Conservation (phyloP, 768 basidiomycete species). For the Termitomyces sp. region DNA sequence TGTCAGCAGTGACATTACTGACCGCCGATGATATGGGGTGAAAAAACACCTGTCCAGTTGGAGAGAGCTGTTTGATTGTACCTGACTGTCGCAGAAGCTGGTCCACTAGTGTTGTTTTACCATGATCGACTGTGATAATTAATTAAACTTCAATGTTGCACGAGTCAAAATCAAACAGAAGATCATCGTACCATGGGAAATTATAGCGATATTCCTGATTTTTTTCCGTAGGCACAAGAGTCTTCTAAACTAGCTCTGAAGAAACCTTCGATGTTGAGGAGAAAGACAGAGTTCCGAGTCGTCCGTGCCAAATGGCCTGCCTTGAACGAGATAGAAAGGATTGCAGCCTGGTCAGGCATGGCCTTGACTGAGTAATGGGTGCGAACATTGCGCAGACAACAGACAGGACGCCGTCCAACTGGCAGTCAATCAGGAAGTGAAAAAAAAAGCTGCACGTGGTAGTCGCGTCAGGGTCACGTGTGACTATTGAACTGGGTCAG, state of each 20-base stretch:
- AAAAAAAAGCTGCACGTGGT: background rate
- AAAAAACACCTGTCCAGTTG: constrained; percentile 28
- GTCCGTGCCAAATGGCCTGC: background rate
- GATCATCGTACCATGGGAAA: constrained; percentile 38
- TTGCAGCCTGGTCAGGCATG: background rate
- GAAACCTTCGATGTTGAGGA: constrained; percentile 11
- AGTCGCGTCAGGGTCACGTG: background rate
- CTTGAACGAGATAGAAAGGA: background rate
- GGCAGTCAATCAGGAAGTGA: no score
- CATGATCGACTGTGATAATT: constrained; percentile 44
- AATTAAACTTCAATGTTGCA: background rate
- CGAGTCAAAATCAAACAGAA: background rate
- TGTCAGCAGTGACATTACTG: constrained; percentile 25
- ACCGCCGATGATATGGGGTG: constrained; percentile 25
- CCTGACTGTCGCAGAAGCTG: constrained; percentile 47
- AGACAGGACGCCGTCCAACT: background rate
- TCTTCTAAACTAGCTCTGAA: constrained; percentile 20
- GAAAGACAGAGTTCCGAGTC: background rate
- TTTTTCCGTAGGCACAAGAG: constrained; percentile 28
- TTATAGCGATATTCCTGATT: constrained; percentile 46
- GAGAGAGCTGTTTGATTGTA: constrained; percentile 35
- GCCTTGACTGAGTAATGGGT: background rate
- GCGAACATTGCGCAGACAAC: constrained; percentile 6
- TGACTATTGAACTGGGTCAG: no score
- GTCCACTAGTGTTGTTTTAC: constrained; percentile 49